A percentile compares a stretch with the other conserved stretches of the same genome.
Conservation (phyloP, 2,329 filamentous ascomycete genomes). For the Clarireedia paspali region DNA sequence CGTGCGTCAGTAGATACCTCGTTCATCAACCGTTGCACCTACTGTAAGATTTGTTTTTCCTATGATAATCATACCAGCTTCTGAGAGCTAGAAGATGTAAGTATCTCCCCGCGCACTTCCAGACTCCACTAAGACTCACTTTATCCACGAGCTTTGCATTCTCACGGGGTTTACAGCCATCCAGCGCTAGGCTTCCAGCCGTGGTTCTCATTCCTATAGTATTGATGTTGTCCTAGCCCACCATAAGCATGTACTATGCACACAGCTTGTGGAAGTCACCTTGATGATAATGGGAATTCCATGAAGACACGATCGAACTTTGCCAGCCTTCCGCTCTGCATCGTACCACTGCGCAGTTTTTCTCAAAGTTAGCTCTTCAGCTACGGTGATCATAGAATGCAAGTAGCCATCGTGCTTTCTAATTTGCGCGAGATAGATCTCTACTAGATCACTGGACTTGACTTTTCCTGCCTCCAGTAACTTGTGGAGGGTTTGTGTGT, state of each 20-base stretch:
- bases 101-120: no score
- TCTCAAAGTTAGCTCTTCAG: neutral
- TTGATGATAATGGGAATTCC: conserved; percentile 70
- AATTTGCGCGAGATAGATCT: neutral
- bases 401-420: conserved; percentile 5
- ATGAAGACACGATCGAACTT: conserved; percentile 55
- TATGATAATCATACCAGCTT: conserved; percentile 13
- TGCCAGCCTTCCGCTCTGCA: conserved; percentile 45
- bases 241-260: neutral
- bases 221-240: conserved; percentile 42
- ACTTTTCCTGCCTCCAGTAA: neutral
- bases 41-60: conserved; percentile 14
- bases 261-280: conserved; percentile 33
- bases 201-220: conserved; percentile 56
- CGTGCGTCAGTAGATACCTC: no score
- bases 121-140: neutral
- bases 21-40: neutral
- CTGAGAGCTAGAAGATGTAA: conserved; percentile 1
- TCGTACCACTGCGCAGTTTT: conserved; percentile 33
- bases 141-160: conserved; percentile 6
- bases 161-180: conserved; percentile 40
- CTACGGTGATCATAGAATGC: conserved; percentile 2
- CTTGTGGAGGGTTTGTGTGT: neutral
- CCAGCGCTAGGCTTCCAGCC: conserved; percentile 57
- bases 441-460: neutral